phyloP scores from a whole-genome alignment of 2,329 filamentous ascomycete species.

The Talaromyces sp. region DNA sequence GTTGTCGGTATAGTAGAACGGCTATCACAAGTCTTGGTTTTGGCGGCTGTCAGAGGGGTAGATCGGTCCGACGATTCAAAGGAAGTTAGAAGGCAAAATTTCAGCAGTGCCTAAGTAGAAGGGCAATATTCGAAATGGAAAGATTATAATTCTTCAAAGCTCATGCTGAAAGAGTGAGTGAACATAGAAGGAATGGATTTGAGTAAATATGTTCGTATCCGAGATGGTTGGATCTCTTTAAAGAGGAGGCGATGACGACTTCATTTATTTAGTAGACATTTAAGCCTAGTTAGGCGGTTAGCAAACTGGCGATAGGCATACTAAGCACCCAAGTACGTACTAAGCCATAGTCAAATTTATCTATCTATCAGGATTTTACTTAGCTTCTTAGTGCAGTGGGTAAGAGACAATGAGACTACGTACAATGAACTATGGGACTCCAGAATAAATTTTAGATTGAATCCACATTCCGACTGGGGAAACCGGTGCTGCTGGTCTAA shows the following conservation, averaged over 20 bases:
- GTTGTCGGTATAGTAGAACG: neutral
- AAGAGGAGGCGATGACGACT: constrained; percentile 6
- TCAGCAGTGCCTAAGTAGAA: neutral
- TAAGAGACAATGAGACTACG: constrained; percentile 4
- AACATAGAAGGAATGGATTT: neutral
- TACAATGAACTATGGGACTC: neutral
- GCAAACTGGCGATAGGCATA: neutral
- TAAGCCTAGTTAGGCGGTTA: neutral
- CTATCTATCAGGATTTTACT: constrained; percentile 4
- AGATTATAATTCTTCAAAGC: neutral
- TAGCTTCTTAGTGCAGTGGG: neutral
- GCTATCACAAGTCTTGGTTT: neutral
- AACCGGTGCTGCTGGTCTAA: neutral
- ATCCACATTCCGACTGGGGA: constrained; percentile 4
- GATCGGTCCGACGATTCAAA: neutral
- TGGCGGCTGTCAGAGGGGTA: neutral
- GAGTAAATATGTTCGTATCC: neutral
- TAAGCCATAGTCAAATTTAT: neutral
- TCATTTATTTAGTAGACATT: neutral
- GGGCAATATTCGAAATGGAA: neutral
- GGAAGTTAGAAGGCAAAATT: neutral
- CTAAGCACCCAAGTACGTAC: neutral
- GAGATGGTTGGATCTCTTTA: neutral
- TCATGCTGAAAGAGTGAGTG: neutral
- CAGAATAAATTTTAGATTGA: neutral